Evolutionary conservation across 495 filamentous ascomycete species (phyloP).

Genomic region (Aspergillus cristatus): DNA sequence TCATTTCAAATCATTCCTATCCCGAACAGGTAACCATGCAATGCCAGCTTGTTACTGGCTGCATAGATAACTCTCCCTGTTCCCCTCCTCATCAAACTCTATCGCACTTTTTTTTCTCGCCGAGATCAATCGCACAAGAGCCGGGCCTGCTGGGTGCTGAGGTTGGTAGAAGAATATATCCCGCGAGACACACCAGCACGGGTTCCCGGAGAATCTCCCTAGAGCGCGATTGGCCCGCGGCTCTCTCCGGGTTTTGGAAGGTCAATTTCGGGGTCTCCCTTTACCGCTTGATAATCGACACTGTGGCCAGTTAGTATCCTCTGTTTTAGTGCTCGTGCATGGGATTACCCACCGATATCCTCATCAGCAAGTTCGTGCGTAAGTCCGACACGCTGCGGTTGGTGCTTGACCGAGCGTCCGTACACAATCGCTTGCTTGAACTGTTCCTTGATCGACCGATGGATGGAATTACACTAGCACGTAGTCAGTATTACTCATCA

Average conservation of each 20-base stretch:
- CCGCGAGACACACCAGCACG: background rate
- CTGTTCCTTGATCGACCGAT: conserved; percentile 89
- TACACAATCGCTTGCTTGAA: conserved; percentile 96
- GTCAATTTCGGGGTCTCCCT: conserved; percentile 6
- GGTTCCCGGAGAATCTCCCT: conserved; percentile 1
- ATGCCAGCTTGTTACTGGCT: too few relatives aligned
- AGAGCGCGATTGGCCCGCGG: conserved; percentile 21
- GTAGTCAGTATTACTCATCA: conserved; percentile 16
- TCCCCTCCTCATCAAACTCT: background rate
- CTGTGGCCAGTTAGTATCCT: conserved; percentile 42
- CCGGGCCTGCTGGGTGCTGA: background rate
- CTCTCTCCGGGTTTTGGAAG: conserved; percentile 20
- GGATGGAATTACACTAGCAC: conserved; percentile 84
- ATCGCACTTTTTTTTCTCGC: background rate
- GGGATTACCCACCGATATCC: conserved; percentile 76
- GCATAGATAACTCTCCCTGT: too few relatives aligned
- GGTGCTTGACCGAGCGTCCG: conserved; percentile 95
- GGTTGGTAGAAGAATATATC: background rate
- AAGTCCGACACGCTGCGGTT: conserved; percentile 91
- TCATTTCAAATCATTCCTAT: too few relatives aligned
- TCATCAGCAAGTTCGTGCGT: conserved; percentile 89
- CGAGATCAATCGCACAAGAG: background rate
- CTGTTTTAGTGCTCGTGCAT: background rate
- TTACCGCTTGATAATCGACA: conserved; percentile 94
- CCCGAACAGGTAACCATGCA: too few relatives aligned